These are phyloP conservation scores for Letharia columbiana DNA, from an alignment of 495 filamentous ascomycete genomes.

Conservation along the genomic window DNA sequence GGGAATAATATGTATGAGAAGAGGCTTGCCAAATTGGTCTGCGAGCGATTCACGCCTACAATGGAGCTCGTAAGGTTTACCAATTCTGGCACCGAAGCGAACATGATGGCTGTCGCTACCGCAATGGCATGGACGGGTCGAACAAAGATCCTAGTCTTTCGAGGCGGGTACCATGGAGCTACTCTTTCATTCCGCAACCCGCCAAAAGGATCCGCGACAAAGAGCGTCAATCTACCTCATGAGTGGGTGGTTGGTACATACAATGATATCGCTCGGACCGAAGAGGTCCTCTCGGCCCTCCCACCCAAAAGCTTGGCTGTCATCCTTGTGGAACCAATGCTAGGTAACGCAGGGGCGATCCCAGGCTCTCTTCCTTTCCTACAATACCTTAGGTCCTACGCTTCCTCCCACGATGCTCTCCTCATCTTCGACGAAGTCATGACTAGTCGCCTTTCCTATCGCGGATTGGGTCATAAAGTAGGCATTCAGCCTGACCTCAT, in stretches of 20 bases:
- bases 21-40: constrained; percentile 28
- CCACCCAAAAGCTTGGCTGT: constrained; percentile 37
- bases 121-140: constrained; percentile 27
- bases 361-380: constrained; percentile 39
- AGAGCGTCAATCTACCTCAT: constrained; percentile 25
- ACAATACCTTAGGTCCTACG: constrained; percentile 30
- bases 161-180: constrained; percentile 28
- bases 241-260: constrained; percentile 42
- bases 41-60: constrained; percentile 24
- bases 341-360: constrained; percentile 46
- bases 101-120: constrained; percentile 31
- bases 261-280: constrained; percentile 36
- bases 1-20: constrained; percentile 28
- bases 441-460: constrained; percentile 45
- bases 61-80: constrained; percentile 34
- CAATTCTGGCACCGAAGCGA: constrained; percentile 37
- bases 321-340: constrained; percentile 53
- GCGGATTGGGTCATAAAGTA: constrained; percentile 37
- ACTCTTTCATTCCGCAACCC: constrained; percentile 17
- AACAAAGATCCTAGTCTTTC: constrained; percentile 32
- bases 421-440: constrained; percentile 61
- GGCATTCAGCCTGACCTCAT: constrained; percentile 48
- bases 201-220: constrained; percentile 2
- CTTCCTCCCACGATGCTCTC: constrained; percentile 35
- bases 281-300: constrained; percentile 21